A percentile compares a stretch with the other conserved stretches of the same genome.
Evolutionary conservation across 148 eudicot genomes (phyloP).

Genomic region (Rhododendron kiyosumense): DNA sequence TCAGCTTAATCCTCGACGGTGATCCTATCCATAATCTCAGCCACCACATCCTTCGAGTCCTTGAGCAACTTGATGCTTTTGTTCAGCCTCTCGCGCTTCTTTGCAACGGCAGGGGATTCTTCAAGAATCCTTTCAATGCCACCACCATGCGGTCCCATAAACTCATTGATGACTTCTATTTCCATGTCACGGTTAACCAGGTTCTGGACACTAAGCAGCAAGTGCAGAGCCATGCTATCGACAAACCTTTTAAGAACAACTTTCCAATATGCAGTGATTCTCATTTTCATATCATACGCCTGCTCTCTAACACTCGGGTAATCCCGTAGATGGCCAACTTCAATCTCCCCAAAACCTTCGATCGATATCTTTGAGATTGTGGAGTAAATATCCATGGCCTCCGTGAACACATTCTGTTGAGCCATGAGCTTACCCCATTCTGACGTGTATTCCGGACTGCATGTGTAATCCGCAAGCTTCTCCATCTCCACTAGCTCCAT

Average conservation of each 20-base stretch:
- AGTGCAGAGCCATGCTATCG: constrained; percentile 49
- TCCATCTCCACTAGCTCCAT: constrained; percentile 22
- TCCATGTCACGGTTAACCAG: constrained; percentile 50
- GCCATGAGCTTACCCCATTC: constrained; percentile 30
- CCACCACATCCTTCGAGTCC: not conserved
- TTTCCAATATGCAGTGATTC: constrained; percentile 43
- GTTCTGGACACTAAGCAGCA: constrained; percentile 38
- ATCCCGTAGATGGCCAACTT: too few relatives aligned
- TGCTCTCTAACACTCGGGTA: too few relatives aligned
- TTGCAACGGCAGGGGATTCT: not conserved
- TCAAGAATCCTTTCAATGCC: constrained; percentile 37
- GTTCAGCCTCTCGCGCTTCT: not conserved
- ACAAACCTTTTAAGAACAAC: constrained; percentile 17
- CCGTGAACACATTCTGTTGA: not conserved
- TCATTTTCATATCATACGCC: constrained; percentile 29
- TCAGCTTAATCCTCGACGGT: not conserved
- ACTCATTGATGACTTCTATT: constrained; percentile 36
- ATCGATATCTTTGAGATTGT: too few relatives aligned
- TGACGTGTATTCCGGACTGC: constrained; percentile 34
- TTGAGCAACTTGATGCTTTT: not conserved
- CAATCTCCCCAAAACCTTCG: too few relatives aligned
- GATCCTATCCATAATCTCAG: not conserved
- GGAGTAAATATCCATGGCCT: too few relatives aligned
- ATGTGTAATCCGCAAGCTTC: constrained; percentile 28
- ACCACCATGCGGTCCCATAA: constrained; percentile 38